These are phyloP conservation scores for Parascedosporium putredinis DNA, from an alignment of 2,329 filamentous ascomycete genomes.

Conservation along the genomic window DNA sequence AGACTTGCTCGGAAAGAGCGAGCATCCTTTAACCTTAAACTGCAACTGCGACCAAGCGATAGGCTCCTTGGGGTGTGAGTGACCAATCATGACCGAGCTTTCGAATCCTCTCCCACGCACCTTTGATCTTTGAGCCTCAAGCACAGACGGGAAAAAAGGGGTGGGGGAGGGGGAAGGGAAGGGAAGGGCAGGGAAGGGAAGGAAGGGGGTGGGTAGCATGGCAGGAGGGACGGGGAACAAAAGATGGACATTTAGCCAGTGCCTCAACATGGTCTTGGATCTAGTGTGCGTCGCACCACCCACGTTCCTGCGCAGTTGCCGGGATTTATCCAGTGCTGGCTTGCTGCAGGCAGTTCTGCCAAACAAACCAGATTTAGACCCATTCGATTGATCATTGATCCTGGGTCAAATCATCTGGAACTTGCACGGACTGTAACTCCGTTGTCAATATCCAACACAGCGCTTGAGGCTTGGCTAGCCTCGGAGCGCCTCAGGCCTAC, in stretches of 20 bases:
- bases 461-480: too few relatives aligned
- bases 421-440: too few relatives aligned
- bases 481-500: neutral
- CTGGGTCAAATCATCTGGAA: too few relatives aligned
- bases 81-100: neutral
- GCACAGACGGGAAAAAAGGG: conserved; percentile 7
- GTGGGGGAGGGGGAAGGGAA: neutral
- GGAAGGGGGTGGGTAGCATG: too few relatives aligned
- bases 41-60: conserved; percentile 6
- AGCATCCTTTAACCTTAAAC: conserved; percentile 8
- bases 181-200: too few relatives aligned
- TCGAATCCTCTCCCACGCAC: neutral
- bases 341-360: neutral
- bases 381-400: too few relatives aligned
- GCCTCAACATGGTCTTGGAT: conserved; percentile 2
- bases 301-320: neutral
- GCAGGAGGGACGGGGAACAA: too few relatives aligned
- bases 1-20: neutral
- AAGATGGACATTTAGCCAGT: conserved; percentile 7
- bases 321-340: too few relatives aligned
- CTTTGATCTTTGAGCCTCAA: neutral
- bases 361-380: too few relatives aligned
- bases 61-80: neutral
- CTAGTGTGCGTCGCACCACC: neutral
- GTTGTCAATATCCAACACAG: too few relatives aligned